Conservation (phyloP, 257 asterid species). For the Solanum lignicaule region DNA sequence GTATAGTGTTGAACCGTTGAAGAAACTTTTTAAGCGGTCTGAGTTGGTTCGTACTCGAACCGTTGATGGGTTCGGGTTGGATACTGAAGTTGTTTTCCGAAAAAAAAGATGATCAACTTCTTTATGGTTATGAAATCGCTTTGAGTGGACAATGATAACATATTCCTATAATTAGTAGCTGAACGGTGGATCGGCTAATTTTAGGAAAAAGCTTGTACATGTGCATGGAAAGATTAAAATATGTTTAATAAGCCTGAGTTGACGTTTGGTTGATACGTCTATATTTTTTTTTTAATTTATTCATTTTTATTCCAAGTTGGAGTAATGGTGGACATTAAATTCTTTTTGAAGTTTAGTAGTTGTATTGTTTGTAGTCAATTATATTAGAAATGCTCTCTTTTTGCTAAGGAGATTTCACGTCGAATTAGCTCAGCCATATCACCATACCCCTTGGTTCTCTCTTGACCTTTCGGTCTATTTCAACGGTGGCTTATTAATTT, state of each 20-base stretch:
- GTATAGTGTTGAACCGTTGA: conserved; percentile 66
- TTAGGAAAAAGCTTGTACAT: too few species aligned
- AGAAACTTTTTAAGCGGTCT: conserved; percentile 55
- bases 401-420: conserved; percentile 34
- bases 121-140: not conserved
- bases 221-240: too few species aligned
- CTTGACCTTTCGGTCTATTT: conserved; percentile 48
- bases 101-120: conserved; percentile 8
- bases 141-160: not conserved
- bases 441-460: conserved; percentile 28
- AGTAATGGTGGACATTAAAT: not conserved
- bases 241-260: too few species aligned
- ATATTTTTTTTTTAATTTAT: too few species aligned
- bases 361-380: not conserved
- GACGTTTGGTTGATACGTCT: too few species aligned
- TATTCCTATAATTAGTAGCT: too few species aligned
- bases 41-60: conserved; percentile 42
- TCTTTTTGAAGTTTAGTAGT: not conserved
- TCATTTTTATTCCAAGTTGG: not conserved
- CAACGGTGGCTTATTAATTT: conserved; percentile 33
- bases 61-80: conserved; percentile 81
- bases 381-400: conserved; percentile 13
- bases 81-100: conserved; percentile 74
- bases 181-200: not conserved
- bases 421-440: conserved; percentile 15